Percentiles rank a stretch among this genome's conserved stretches.
Evolutionary conservation across 306 rosid genomes (phyloP).

Genomic region (Astragalus glycyphyllos): DNA sequence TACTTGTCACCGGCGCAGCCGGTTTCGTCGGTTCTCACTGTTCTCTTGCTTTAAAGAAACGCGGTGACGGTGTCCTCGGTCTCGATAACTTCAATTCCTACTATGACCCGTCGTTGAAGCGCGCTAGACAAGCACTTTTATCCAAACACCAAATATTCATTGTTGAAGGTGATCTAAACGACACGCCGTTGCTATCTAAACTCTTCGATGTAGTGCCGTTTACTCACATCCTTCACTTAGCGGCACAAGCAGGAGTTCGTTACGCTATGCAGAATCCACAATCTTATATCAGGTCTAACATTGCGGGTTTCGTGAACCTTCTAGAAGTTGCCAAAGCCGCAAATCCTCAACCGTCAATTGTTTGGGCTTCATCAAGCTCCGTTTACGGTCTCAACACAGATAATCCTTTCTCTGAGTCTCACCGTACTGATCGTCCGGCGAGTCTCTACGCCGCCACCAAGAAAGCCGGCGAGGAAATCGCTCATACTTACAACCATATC

Average conservation of each 20-base stretch:
- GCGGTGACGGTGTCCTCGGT: slow-evolving; percentile 90
- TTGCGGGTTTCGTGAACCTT: slow-evolving; percentile 88
- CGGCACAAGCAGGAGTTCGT: slow-evolving; percentile 94
- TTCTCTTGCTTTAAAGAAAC: slow-evolving; percentile 77
- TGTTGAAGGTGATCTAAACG: slow-evolving; percentile 84
- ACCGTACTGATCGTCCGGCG: slow-evolving; percentile 85
- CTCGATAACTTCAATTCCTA: slow-evolving; percentile 84
- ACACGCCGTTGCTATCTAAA: slow-evolving; percentile 61
- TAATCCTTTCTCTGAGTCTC: slow-evolving; percentile 74
- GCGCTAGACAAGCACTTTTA: slow-evolving; percentile 64
- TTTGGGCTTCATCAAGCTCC: slow-evolving; percentile 91
- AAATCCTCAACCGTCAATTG: slow-evolving; percentile 82
- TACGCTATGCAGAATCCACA: slow-evolving; percentile 97
- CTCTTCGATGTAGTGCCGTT: slow-evolving; percentile 90
- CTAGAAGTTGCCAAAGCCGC: slow-evolving; percentile 72
- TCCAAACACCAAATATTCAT: slow-evolving; percentile 64
- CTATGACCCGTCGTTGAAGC: slow-evolving; percentile 85
- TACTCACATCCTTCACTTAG: slow-evolving; percentile 86
- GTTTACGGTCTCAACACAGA: slow-evolving; percentile 85
- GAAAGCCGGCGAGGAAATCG: slow-evolving; percentile 91
- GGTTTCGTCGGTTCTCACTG: slow-evolving; percentile 87
- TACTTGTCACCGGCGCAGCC: slow-evolving; percentile 86
- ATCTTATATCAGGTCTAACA: slow-evolving; percentile 75
- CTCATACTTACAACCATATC: slow-evolving; percentile 87
- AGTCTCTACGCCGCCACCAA: slow-evolving; percentile 92